phyloP scores from a whole-genome alignment of 2,329 filamentous ascomycete genomes.

The Pseudodiploospora longispora region DNA sequence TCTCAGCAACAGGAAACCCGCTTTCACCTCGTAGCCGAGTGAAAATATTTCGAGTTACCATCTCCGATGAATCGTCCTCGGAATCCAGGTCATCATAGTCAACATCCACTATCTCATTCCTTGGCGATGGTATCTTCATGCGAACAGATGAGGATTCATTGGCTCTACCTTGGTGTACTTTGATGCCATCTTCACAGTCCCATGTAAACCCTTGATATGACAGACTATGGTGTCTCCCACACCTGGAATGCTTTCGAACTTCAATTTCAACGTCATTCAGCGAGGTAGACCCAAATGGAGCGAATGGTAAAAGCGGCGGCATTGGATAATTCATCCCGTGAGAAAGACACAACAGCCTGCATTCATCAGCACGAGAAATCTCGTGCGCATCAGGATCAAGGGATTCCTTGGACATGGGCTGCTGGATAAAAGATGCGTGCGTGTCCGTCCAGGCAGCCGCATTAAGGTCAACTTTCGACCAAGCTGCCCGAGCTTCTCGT shows the following conservation, averaged over 20 bases:
- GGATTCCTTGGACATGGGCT: not conserved
- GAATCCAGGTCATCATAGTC: constrained; percentile 9
- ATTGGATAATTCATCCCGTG: constrained; percentile 7
- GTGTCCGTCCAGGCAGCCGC: constrained; percentile 13
- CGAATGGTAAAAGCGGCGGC: constrained; percentile 12
- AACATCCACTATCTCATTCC: not conserved
- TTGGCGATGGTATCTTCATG: not conserved
- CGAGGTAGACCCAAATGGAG: constrained; percentile 11
- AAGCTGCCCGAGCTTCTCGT: constrained; percentile 6
- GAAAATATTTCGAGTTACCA: constrained; percentile 6
- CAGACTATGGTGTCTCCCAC: constrained; percentile 5
- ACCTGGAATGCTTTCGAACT: constrained; percentile 10
- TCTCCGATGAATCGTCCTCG: constrained; percentile 5
- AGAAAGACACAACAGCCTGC: constrained; percentile 11
- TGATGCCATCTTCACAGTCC: constrained; percentile 2
- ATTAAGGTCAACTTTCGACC: constrained; percentile 11
- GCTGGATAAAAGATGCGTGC: constrained; percentile 10
- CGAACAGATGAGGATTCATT: not conserved
- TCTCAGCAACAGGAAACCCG: constrained; percentile 7
- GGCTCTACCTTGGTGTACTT: not conserved
- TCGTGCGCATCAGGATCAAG: not conserved
- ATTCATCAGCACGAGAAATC: constrained; percentile 15
- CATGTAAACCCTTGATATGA: constrained; percentile 5
- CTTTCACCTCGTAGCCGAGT: constrained; percentile 5
- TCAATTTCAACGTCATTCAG: constrained; percentile 12